Conservation (phyloP, 2,329 filamentous ascomycete species). For the Microcyclospora pomicola region DNA sequence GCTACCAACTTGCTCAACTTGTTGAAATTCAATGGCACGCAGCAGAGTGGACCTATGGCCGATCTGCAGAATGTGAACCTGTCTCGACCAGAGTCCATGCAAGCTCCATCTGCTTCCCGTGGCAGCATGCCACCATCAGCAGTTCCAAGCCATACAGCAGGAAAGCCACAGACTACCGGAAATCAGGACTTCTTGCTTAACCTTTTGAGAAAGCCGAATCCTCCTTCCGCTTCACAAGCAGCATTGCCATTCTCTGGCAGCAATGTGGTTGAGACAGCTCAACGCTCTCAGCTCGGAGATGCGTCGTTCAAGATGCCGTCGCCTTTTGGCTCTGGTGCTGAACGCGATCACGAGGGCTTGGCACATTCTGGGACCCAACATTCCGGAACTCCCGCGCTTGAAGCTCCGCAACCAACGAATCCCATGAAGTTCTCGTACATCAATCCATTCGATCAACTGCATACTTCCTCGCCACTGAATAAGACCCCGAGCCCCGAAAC, state of each 20-base stretch:
- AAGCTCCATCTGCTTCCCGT: no score
- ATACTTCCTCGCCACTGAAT: constrained; percentile 51
- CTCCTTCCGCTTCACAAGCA: constrained; percentile 24
- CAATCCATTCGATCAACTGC: constrained; percentile 58
- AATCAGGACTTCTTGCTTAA: constrained; percentile 78
- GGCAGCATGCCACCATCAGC: constrained; percentile 10
- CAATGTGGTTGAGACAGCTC: constrained; percentile 11
- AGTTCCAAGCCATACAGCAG: constrained; percentile 18
- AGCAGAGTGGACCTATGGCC: constrained; percentile 21
- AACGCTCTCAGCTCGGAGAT: constrained; percentile 24
- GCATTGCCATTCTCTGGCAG: not conserved
- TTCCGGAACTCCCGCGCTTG: constrained; percentile 25
- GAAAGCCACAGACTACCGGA: constrained; percentile 32
- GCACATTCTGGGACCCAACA: constrained; percentile 1
- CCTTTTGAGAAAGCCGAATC: constrained; percentile 55
- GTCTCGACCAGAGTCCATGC: not conserved
- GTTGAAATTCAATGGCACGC: constrained; percentile 46
- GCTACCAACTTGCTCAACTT: constrained; percentile 45
- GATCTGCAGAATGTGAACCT: constrained; percentile 22
- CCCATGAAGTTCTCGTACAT: constrained; percentile 51
- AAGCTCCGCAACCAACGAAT: constrained; percentile 24
- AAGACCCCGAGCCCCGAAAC: constrained; percentile 35
- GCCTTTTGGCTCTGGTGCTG: constrained; percentile 10
- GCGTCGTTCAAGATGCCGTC: constrained; percentile 27
- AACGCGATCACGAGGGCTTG: constrained; percentile 9